Conservation (phyloP, 768 basidiomycete species). For the Auricularia sp. region DNA sequence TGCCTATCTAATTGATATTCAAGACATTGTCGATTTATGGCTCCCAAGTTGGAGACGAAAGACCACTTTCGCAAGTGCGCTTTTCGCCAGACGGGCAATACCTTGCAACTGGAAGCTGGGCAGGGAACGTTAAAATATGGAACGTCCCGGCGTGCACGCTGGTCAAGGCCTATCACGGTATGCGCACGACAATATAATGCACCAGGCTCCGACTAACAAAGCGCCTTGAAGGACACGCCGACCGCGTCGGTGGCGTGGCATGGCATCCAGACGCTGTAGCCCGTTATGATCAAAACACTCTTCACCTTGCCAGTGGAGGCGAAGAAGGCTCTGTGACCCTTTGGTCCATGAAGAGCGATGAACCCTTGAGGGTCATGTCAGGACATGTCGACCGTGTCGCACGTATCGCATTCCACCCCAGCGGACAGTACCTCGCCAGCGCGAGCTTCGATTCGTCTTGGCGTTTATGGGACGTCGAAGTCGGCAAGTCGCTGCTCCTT, state of each 20-base stretch:
- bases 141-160: conserved; percentile 85
- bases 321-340: conserved; percentile 78
- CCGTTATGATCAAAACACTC: conserved; percentile 44
- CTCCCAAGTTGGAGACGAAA: conserved; percentile 95
- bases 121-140: conserved; percentile 91
- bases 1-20: not conserved
- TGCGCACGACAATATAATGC: conserved; percentile 7
- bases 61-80: conserved; percentile 86
- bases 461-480: conserved; percentile 90
- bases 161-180: conserved; percentile 65
- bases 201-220: conserved; percentile 7
- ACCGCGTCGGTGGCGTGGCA: conserved; percentile 89
- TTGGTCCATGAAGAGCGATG: conserved; percentile 83
- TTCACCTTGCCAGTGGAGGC: conserved; percentile 86
- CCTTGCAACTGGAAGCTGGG: conserved; percentile 92
- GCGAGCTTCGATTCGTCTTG: conserved; percentile 97
- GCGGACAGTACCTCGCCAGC: conserved; percentile 85
- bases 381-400: conserved; percentile 89
- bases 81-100: conserved; percentile 87
- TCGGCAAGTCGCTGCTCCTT: conserved; percentile 67
- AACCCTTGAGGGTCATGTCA: conserved; percentile 72
- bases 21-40: conserved; percentile 88
- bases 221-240: conserved; percentile 56
- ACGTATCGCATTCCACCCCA: conserved; percentile 93
- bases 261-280: conserved; percentile 95